These are phyloP conservation scores for Paxillus rubicundulus DNA, from an alignment of 768 basidiomycete genomes.

Conservation along the genomic window DNA sequence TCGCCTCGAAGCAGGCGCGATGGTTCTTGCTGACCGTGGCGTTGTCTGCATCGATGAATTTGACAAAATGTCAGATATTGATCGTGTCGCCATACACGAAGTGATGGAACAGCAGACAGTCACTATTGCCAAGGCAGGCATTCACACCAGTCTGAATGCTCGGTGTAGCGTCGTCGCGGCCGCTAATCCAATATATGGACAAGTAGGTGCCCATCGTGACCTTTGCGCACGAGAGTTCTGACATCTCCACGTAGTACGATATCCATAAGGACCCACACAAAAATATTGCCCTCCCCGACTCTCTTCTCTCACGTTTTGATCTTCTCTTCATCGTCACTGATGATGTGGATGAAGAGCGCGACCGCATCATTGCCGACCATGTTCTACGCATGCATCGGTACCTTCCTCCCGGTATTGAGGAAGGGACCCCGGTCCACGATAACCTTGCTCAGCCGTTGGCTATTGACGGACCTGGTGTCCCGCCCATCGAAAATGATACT, in stretches of 20 bases:
- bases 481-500: slow-evolving; percentile 37
- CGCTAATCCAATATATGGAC: slow-evolving; percentile 98
- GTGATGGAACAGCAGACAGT: slow-evolving; percentile 99
- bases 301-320: slow-evolving; percentile 97
- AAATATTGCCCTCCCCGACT: slow-evolving; percentile 98
- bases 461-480: slow-evolving; percentile 69
- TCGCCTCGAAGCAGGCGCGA: slow-evolving; percentile 95
- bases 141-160: slow-evolving; percentile 97
- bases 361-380: slow-evolving; percentile 95
- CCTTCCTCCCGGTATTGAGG: slow-evolving; percentile 92
- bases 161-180: slow-evolving; percentile 97
- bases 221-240: slow-evolving; percentile 2
- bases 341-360: slow-evolving; percentile 93
- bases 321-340: slow-evolving; percentile 97
- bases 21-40: slow-evolving; percentile 98
- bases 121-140: slow-evolving; percentile 98
- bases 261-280: slow-evolving; percentile 99
- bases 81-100: slow-evolving; percentile 99
- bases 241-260: slow-evolving; percentile 70
- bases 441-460: slow-evolving; percentile 84
- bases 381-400: slow-evolving; percentile 97
- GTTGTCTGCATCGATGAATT: slow-evolving; percentile 99
- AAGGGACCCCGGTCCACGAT: slow-evolving; percentile 89
- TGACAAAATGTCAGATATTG: slow-evolving; percentile 99
- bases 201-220: slow-evolving; percentile 48